Evolutionary conservation across 768 basidiomycete genomes (phyloP).

Genomic region (Lyophyllum atratum): DNA sequence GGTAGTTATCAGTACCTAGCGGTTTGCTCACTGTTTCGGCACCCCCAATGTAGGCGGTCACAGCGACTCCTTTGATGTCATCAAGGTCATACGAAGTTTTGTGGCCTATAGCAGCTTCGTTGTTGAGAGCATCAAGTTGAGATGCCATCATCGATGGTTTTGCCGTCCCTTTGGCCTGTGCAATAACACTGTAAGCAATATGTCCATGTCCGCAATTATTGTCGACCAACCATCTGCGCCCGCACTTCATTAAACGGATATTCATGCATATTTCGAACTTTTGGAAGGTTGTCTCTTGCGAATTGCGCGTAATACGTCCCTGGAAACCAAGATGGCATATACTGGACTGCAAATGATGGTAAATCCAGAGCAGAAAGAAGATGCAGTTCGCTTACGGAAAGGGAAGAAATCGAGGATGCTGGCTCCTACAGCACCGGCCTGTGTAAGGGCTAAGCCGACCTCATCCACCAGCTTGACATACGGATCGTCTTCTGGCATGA

Average conservation of each 20-base stretch:
- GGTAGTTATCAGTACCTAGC: background rate
- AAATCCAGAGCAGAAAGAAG: no score
- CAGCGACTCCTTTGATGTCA: background rate
- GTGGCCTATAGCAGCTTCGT: background rate
- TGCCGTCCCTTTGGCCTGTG: background rate
- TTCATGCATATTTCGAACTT: background rate
- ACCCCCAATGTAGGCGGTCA: background rate
- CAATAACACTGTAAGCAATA: no score
- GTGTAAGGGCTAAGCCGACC: background rate
- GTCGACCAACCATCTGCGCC: background rate
- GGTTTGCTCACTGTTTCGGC: background rate
- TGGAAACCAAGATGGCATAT: background rate
- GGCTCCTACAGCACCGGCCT: slow-evolving; percentile 8
- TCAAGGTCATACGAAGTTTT: background rate
- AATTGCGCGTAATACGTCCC: background rate
- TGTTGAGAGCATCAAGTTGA: background rate
- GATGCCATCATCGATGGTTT: background rate
- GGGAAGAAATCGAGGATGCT: slow-evolving; percentile 19
- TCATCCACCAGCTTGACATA: slow-evolving; percentile 11
- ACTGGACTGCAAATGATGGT: background rate
- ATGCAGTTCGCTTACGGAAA: slow-evolving; percentile 5
- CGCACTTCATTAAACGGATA: background rate
- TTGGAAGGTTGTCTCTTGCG: background rate
- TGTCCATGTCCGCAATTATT: no score
- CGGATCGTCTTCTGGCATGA: slow-evolving; percentile 14